Conservation (phyloP, 208 protist species). For the Crithidia thermophila region DNA sequence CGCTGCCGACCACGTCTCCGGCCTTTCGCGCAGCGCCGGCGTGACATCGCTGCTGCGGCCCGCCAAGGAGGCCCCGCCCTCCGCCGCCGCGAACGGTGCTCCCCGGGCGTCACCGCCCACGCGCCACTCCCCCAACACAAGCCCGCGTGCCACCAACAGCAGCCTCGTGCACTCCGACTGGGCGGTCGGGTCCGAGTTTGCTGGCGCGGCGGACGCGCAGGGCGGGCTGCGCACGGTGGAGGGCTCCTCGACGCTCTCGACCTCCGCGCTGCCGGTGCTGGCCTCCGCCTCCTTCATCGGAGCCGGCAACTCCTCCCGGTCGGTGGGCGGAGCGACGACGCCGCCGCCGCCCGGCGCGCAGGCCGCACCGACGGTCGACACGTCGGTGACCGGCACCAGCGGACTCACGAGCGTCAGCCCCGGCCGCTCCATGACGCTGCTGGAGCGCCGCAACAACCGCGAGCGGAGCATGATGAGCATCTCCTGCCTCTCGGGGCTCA, state of each 20-base stretch:
- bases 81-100: not conserved
- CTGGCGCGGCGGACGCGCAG: not conserved
- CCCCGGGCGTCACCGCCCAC: not conserved
- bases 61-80: not conserved
- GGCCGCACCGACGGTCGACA: not conserved
- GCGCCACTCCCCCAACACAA: not conserved
- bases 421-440: slow-evolving; percentile 55
- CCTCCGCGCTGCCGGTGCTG: slow-evolving; percentile 15
- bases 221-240: slow-evolving; percentile 1
- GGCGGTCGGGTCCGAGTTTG: slow-evolving; percentile 2
- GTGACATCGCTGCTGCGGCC: slow-evolving; percentile 8
- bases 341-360: not conserved
- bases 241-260: not conserved
- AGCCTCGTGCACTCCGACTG: not conserved
- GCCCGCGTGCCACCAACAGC: not conserved
- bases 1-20: not conserved
- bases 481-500: slow-evolving; percentile 62
- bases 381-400: not conserved
- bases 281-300: slow-evolving; percentile 8
- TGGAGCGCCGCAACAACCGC: slow-evolving; percentile 69
- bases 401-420: slow-evolving; percentile 4
- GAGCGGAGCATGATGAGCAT: slow-evolving; percentile 57
- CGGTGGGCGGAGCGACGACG: not conserved
- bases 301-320: not conserved
- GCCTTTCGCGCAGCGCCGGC: not conserved